phyloP scores from a whole-genome alignment of 306 rosid species.

The Lathyrus oleraceus region DNA sequence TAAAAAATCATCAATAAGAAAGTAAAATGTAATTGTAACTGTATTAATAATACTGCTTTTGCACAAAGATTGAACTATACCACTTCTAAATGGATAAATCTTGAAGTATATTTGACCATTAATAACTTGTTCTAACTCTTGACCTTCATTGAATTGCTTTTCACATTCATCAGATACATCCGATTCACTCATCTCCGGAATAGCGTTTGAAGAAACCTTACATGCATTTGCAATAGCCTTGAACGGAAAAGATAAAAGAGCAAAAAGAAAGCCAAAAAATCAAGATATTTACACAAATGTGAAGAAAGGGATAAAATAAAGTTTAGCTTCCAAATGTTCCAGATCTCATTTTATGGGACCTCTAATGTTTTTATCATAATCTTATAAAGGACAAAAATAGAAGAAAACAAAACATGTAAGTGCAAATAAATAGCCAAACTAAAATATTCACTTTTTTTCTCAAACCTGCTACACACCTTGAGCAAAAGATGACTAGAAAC shows the following conservation, averaged over 20 bases:
- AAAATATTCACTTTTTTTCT: slow-evolving; percentile 29
- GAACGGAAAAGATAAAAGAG: slow-evolving; percentile 47
- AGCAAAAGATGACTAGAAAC: slow-evolving; percentile 73
- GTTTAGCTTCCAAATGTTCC: slow-evolving; percentile 33
- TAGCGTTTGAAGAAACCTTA: slow-evolving; percentile 66
- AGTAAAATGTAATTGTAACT: not conserved
- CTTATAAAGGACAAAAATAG: not conserved
- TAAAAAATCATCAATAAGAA: slow-evolving; percentile 3
- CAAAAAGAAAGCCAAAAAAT: slow-evolving; percentile 28
- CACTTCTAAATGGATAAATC: slow-evolving; percentile 71
- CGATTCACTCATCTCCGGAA: slow-evolving; percentile 59
- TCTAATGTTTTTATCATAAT: slow-evolving; percentile 19
- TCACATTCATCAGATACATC: slow-evolving; percentile 63
- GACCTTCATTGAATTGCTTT: slow-evolving; percentile 63
- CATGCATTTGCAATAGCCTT: slow-evolving; percentile 86
- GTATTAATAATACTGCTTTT: slow-evolving; percentile 3
- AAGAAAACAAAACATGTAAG: slow-evolving; percentile 28
- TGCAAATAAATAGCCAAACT: slow-evolving; percentile 32
- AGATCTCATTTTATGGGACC: slow-evolving; percentile 25
- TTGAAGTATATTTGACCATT: slow-evolving; percentile 78
- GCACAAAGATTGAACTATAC: slow-evolving; percentile 49
- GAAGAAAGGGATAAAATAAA: slow-evolving; percentile 20
- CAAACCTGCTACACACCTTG: slow-evolving; percentile 53
- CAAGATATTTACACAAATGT: slow-evolving; percentile 35
- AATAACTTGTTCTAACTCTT: slow-evolving; percentile 79